Evolutionary conservation across 2,329 filamentous ascomycete species (phyloP), one percentile per base, ranked within the genome.

Genomic region (Trichophyton mentagrophytes): DNA sequence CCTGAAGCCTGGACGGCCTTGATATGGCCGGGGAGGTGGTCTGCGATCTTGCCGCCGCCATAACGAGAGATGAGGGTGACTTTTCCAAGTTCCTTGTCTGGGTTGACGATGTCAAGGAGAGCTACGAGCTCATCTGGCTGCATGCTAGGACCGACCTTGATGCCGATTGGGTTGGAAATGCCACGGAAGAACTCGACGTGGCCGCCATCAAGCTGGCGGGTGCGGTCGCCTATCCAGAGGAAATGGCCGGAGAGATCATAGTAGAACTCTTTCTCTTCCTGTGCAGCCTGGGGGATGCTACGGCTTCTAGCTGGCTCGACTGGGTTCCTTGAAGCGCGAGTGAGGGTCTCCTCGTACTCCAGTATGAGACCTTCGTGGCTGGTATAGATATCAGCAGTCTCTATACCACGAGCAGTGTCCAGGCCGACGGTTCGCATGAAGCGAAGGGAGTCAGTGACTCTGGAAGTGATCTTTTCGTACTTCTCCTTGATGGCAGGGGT

Each of bases 101-200:
- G 92, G 73, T 99, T 96, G 59, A 99, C 86, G 8, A 87, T 86
- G 67, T 95, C 84, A 27, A 99, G 84, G 1, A 99, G 81, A 27
- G 79, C 77, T 13, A 92, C 81, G 13, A 99, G 82, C 70, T 97
- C 93, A 0, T 82, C 76, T 0, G 82, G 78, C 1, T 85, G 82
- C 69, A 95, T 96, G 3, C 85, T 87, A 7, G 93, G 93, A 0
- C 93, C 93, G 61, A 99, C 88, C 74, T 99, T 99, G 75, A 99
- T 86, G 64, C 93, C 93, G 67, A 99, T 89, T 0, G 93, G 93
- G 76, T 99, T 99, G 68, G 89, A 87, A 66, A 99, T 87, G 62
- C 93, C 93, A 53, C 93, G 87, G 82, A 97, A 95, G 80, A 95
- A 99, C 76, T 99, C 93, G 64, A 99, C 88, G 74, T 99, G 93